Percentiles rank a stretch among this genome's conserved stretches.
Evolutionary conservation across 2,329 filamentous ascomycete genomes (phyloP).

Genomic region (Kalaharituber pfeilii): DNA sequence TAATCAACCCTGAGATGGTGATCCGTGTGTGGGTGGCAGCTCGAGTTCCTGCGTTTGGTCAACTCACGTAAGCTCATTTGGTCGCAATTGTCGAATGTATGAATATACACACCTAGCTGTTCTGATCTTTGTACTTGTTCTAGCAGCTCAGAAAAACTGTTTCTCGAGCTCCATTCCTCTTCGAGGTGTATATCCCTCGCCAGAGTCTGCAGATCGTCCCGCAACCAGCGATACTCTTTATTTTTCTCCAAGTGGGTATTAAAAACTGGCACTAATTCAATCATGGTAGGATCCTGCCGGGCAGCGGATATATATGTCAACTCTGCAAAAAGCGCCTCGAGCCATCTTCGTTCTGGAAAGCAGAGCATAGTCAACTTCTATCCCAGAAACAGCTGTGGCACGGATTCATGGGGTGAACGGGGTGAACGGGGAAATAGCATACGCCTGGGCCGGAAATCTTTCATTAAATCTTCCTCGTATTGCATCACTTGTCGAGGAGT

Average conservation of each 20-base stretch:
- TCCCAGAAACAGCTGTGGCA: too few relatives aligned
- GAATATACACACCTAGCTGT: neutral
- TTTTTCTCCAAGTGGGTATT: neutral
- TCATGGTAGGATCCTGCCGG: neutral
- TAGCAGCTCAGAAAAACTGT: neutral
- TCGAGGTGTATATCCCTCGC: neutral
- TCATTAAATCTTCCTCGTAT: too few relatives aligned
- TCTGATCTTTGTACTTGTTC: neutral
- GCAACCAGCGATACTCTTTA: neutral
- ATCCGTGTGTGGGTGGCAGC: too few relatives aligned
- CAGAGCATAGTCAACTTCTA: too few relatives aligned
- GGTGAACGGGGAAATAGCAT: too few relatives aligned
- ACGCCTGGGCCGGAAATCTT: too few relatives aligned
- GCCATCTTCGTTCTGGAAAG: slow-evolving; percentile 1
- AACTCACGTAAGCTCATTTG: too few relatives aligned
- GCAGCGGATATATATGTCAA: neutral
- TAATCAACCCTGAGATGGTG: too few relatives aligned
- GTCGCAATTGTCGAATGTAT: too few relatives aligned
- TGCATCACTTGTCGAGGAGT: too few relatives aligned
- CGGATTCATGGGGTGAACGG: too few relatives aligned
- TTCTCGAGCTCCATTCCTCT: neutral
- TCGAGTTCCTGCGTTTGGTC: too few relatives aligned
- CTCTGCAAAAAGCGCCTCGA: neutral
- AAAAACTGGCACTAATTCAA: neutral
- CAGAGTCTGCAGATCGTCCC: neutral